phyloP scores from a whole-genome alignment of 805 yeast species.

The Cyberlindnera xylosilytica region DNA sequence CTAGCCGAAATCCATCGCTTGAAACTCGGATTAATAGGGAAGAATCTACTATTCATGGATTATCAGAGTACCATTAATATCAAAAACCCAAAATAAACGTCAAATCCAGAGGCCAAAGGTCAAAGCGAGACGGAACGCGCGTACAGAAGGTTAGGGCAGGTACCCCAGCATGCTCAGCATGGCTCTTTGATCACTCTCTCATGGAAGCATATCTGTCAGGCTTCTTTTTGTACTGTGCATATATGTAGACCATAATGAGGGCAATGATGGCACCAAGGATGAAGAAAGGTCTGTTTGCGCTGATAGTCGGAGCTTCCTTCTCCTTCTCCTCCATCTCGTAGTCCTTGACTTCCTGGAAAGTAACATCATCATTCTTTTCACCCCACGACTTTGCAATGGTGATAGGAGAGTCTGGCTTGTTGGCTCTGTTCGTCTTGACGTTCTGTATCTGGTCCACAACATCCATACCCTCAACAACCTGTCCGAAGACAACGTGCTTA shows the following conservation, averaged over 20 bases:
- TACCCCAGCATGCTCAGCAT: no score
- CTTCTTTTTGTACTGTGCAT: slow-evolving; percentile 11
- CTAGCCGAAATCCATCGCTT: no score
- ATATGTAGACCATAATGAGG: slow-evolving; percentile 21
- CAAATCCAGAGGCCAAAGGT: no score
- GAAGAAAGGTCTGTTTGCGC: slow-evolving; percentile 14
- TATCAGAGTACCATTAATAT: no score
- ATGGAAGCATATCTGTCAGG: slow-evolving; percentile 26
- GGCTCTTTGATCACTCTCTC: slow-evolving; percentile 27
- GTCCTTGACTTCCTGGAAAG: slow-evolving; percentile 20
- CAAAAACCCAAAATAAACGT: no score
- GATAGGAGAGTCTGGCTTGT: slow-evolving; percentile 44
- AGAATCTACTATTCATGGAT: no score
- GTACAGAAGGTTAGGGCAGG: no score
- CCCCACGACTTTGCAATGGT: slow-evolving; percentile 35
- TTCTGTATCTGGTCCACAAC: slow-evolving; percentile 54
- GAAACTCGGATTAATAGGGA: no score
- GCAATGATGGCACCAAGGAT: slow-evolving; percentile 18
- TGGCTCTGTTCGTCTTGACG: slow-evolving; percentile 41
- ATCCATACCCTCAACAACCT: slow-evolving; percentile 64
- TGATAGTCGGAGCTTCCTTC: slow-evolving; percentile 1
- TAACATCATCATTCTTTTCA: slow-evolving; percentile 24
- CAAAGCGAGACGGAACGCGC: no score
- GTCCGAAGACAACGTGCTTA: slow-evolving; percentile 75
- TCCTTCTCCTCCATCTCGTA: slow-evolving; percentile 17